Evolutionary conservation across 1,284 basidiomycete species (phyloP).

Genomic region (Irpex sp.): DNA sequence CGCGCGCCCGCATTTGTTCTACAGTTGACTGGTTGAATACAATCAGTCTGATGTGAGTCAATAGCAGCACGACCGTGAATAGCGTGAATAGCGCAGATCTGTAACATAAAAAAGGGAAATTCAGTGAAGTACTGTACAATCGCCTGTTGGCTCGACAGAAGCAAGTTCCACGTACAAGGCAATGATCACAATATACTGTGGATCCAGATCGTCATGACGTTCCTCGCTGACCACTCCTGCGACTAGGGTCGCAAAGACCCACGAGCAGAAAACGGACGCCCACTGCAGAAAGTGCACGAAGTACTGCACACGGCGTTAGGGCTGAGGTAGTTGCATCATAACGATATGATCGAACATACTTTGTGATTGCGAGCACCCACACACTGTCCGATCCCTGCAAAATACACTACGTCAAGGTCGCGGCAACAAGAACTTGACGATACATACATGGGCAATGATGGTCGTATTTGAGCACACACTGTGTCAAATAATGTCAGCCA

Average conservation of each 20-base stretch:
- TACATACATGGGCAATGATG: constrained; percentile 73
- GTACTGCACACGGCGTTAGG: constrained; percentile 38
- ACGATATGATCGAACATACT: constrained; percentile 27
- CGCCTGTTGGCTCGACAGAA: not conserved
- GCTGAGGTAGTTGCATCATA: not conserved
- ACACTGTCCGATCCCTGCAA: constrained; percentile 75
- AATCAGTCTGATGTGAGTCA: constrained; percentile 63
- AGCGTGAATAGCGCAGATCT: constrained; percentile 65
- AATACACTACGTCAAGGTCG: not conserved
- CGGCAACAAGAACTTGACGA: not conserved
- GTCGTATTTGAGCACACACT: constrained; percentile 74
- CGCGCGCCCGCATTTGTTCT: constrained; percentile 58
- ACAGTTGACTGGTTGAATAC: constrained; percentile 73
- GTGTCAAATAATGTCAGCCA: constrained; percentile 5
- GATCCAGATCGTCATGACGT: constrained; percentile 41
- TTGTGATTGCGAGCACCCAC: constrained; percentile 82
- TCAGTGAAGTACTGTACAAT: not conserved
- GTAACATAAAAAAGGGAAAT: constrained; percentile 1
- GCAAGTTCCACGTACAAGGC: constrained; percentile 43
- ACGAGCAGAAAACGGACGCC: constrained; percentile 51
- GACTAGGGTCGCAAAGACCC: constrained; percentile 55
- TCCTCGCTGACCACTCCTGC: constrained; percentile 38
- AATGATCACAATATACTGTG: constrained; percentile 63
- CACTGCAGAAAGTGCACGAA: constrained; percentile 72
- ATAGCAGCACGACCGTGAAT: constrained; percentile 60